Conservation (phyloP, 768 basidiomycete species). For the Hypholoma fasciculare region DNA sequence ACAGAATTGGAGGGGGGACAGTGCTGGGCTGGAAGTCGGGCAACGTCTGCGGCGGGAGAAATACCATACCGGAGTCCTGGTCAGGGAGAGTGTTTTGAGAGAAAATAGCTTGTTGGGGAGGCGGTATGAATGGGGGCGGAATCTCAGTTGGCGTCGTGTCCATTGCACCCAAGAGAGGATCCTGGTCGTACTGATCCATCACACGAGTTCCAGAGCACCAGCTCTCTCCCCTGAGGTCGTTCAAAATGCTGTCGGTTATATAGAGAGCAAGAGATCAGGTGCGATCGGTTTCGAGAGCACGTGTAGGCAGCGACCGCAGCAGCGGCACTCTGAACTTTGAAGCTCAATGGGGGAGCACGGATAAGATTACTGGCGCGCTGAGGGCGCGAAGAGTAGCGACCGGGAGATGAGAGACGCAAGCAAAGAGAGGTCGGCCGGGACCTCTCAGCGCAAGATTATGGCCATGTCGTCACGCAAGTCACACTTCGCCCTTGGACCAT, state of each 20-base stretch:
- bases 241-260: slow-evolving; percentile 3
- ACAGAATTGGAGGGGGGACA: not conserved
- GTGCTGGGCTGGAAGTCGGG: not conserved
- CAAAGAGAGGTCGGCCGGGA: slow-evolving; percentile 11
- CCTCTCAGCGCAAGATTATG: slow-evolving; percentile 13
- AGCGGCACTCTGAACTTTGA: slow-evolving; percentile 3
- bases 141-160: slow-evolving; percentile 28
- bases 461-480: slow-evolving; percentile 22
- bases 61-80: slow-evolving; percentile 33
- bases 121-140: slow-evolving; percentile 18
- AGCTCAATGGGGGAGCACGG: not conserved
- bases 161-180: slow-evolving; percentile 31
- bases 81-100: too few relatives aligned
- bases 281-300: slow-evolving; percentile 16
- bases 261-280: slow-evolving; percentile 11
- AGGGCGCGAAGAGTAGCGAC: slow-evolving; percentile 3
- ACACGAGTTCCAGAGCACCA: too few relatives aligned
- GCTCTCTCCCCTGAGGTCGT: too few relatives aligned
- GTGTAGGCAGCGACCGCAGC: slow-evolving; percentile 6
- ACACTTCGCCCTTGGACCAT: slow-evolving; percentile 11
- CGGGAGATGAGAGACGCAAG: slow-evolving; percentile 8
- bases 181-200: slow-evolving; percentile 33
- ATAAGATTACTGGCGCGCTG: slow-evolving; percentile 2
- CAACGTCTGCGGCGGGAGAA: slow-evolving; percentile 30
- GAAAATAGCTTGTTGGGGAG: slow-evolving; percentile 18